Evolutionary conservation across 352 stramenopile species (phyloP).

Genomic region (Pythium apleroticum): DNA sequence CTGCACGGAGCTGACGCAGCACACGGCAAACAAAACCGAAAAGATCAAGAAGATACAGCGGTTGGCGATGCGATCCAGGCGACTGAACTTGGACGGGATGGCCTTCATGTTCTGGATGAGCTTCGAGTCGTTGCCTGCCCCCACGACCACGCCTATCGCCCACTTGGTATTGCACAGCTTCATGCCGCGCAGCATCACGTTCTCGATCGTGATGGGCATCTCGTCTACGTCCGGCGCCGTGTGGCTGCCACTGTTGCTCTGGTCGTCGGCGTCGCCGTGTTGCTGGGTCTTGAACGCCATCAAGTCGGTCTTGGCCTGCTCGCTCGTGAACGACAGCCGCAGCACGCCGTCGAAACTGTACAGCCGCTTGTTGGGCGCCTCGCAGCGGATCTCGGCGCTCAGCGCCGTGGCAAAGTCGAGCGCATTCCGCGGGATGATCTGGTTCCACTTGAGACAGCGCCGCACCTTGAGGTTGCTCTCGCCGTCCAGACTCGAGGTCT

Average conservation of each 20-base stretch:
- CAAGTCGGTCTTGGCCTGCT: slow-evolving; percentile 28
- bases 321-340: slow-evolving; percentile 35
- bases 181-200: slow-evolving; percentile 78
- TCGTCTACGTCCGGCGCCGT: slow-evolving; percentile 40
- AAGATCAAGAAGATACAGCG: slow-evolving; percentile 87
- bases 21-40: slow-evolving; percentile 66
- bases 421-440: slow-evolving; percentile 33
- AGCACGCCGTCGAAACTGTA: slow-evolving; percentile 84
- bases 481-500: slow-evolving; percentile 82
- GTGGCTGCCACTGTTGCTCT: slow-evolving; percentile 9
- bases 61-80: slow-evolving; percentile 75
- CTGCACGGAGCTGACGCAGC: slow-evolving; percentile 70
- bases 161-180: slow-evolving; percentile 87
- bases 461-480: slow-evolving; percentile 85
- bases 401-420: slow-evolving; percentile 54
- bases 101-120: slow-evolving; percentile 85
- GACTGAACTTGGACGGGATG: slow-evolving; percentile 85
- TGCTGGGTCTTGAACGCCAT: slow-evolving; percentile 22
- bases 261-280: slow-evolving; percentile 11
- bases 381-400: slow-evolving; percentile 68
- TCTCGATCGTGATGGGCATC: slow-evolving; percentile 76
- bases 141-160: slow-evolving; percentile 75
- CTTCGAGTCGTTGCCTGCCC: slow-evolving; percentile 79
- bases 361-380: slow-evolving; percentile 76
- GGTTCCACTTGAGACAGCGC: slow-evolving; percentile 60